Conservation (phyloP, 768 basidiomycete genomes). For the Boletus sensibilis region DNA sequence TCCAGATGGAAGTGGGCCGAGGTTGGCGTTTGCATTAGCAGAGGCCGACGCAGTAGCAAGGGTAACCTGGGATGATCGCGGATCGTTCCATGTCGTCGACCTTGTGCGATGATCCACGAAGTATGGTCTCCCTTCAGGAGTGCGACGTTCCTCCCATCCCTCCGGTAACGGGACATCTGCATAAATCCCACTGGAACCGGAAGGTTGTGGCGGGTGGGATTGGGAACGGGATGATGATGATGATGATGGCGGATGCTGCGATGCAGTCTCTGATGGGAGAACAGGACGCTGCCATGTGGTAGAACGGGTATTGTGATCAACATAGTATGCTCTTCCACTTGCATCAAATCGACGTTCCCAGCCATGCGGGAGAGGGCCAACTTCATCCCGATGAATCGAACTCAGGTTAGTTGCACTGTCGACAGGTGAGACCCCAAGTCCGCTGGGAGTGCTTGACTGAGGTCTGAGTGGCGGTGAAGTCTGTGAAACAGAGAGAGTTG, state of each 20-base stretch:
- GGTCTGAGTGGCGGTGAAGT: conserved; percentile 14
- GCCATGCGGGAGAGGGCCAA: conserved; percentile 65
- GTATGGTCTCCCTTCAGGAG: conserved; percentile 80
- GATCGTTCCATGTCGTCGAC: conserved; percentile 91
- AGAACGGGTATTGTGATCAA: conserved; percentile 79
- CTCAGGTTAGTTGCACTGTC: conserved; percentile 4
- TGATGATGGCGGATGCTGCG: conserved; percentile 13
- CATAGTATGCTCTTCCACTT: conserved; percentile 70
- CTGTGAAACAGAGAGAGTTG: conserved; percentile 6
- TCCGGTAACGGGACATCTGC: conserved; percentile 73
- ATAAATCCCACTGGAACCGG: conserved; percentile 37
- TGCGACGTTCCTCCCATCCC: conserved; percentile 91
- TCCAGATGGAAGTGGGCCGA: conserved; percentile 84
- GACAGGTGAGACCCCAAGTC: conserved; percentile 1
- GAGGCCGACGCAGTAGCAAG: conserved; percentile 43
- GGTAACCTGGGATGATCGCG: conserved; percentile 55
- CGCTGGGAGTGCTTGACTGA: conserved; percentile 10
- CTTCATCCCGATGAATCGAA: conserved; percentile 51
- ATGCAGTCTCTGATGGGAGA: conserved; percentile 23
- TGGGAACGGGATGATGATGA: conserved; percentile 16
- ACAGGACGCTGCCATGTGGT: conserved; percentile 75
- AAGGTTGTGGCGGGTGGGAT: conserved; percentile 27
- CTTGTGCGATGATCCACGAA: conserved; percentile 78
- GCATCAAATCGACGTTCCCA: conserved; percentile 83
- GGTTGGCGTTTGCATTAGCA: conserved; percentile 51